Conservation (phyloP, 345 rosid species). For the Abelmoschus esculentus region DNA sequence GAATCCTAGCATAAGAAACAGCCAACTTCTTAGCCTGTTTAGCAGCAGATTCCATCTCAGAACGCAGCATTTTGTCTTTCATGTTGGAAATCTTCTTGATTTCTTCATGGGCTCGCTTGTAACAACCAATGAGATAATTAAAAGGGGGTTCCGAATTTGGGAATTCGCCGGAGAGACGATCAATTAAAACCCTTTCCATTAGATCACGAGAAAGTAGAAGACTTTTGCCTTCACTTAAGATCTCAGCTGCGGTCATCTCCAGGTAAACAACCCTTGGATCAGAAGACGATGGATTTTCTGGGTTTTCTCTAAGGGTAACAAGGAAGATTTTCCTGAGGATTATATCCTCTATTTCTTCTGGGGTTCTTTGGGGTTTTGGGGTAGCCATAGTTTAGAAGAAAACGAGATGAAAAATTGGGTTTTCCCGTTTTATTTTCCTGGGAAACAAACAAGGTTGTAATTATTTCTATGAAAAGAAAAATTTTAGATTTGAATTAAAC, state of each 20-base stretch:
- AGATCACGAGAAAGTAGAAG: slow-evolving; percentile 62
- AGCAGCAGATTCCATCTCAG: slow-evolving; percentile 58
- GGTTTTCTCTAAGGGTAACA: slow-evolving; percentile 45
- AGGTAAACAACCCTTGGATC: slow-evolving; percentile 58
- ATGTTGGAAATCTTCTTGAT: slow-evolving; percentile 66
- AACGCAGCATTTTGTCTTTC: slow-evolving; percentile 66
- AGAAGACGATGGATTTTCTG: slow-evolving; percentile 5
- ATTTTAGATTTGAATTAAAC: not conserved
- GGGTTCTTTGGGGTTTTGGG: slow-evolving; percentile 53
- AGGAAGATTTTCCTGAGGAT: slow-evolving; percentile 75
- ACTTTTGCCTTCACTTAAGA: slow-evolving; percentile 83
- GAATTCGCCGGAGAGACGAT: slow-evolving; percentile 72
- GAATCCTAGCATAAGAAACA: slow-evolving; percentile 72
- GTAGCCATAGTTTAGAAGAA: slow-evolving; percentile 23
- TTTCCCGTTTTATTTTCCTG: not conserved
- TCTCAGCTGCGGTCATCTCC: slow-evolving; percentile 83
- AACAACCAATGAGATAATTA: slow-evolving; percentile 64
- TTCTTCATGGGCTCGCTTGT: slow-evolving; percentile 73
- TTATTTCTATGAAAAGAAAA: not conserved
- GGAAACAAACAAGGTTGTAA: not conserved
- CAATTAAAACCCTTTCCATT: slow-evolving; percentile 69
- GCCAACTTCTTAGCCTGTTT: slow-evolving; percentile 58
- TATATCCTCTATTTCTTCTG: slow-evolving; percentile 76
- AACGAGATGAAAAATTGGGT: not conserved
- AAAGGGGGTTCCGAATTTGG: slow-evolving; percentile 53